Base-by-base conservation (phyloP, 2,329 filamentous ascomycete genomes). In the Ophiosphaerella herpotricha region DNA sequence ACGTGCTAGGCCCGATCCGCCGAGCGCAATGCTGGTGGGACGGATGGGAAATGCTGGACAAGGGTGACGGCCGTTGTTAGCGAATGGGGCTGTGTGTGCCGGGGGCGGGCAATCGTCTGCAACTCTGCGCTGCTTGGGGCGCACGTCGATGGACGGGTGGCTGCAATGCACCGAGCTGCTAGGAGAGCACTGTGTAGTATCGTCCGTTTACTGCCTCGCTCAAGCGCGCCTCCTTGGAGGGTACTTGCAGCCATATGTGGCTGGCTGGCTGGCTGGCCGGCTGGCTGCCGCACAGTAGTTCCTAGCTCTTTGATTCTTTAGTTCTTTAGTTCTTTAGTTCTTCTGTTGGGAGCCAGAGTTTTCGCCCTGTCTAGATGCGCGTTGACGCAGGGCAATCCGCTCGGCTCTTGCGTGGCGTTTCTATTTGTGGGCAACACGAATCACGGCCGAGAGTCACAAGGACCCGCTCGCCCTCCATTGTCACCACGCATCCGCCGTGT, bases 261-360 rank as follows among this genome's bases (percentile, higher is more conserved):
- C 18, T 18, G 18, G 18, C 18, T 18, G 18, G 18, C 18, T n/a
- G n/a, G n/a, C n/a, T 18, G 18, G 18, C 18, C 4, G 18, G 18
- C 18, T 21, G 18, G 18, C 18, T 18, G 18, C 18, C 4, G 18
- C 18, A 21, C 18, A 21, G 18, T 21, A 21, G 18, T 21, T 21
- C 18, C 4, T 21, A 21, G 18, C 4, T 21, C 18, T 21, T 21
- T 21, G 4, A 5, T 21, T 21, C 18, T 21, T 21, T 21, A 21
- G 18, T 18, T 18, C 18, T 18, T 18, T 18, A 18, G 18, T 3
- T 4, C 18, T 21, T 21, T 18, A 21, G 24, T 35, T 43, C 37
- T 52, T 52, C 48, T 52, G 57, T 57, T 57, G 54, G 49, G 52
- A 29, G 39, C 43, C 41, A 42, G 46, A 46, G 21, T 48, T 53